These are phyloP conservation scores for Pontederia paniculata DNA, from an alignment of 176 grass and related monocot species.

Conservation along the genomic window DNA sequence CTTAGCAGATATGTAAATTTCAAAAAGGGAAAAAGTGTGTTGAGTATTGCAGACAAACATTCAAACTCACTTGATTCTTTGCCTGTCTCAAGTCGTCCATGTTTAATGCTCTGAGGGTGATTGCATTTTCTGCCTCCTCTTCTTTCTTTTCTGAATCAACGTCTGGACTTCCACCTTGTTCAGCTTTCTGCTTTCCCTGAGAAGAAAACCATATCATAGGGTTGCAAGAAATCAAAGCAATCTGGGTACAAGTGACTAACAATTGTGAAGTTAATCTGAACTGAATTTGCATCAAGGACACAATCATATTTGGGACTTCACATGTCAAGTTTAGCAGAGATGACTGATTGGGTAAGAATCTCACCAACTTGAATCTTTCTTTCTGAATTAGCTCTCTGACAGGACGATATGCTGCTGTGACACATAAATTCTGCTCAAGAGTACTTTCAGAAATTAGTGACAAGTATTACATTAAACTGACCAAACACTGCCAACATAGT, in stretches of 20 bases:
- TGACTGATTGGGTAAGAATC: not conserved
- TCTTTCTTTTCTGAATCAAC: constrained; percentile 13
- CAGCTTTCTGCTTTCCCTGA: constrained; percentile 40
- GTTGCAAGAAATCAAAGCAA: not conserved
- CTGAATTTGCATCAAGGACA: no score
- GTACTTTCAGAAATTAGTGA: constrained; percentile 1
- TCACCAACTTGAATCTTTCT: constrained; percentile 73
- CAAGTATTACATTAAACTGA: not conserved
- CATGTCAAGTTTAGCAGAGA: no score
- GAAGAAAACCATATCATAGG: not conserved
- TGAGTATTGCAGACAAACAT: not conserved
- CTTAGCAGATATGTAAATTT: not conserved
- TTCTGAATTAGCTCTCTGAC: constrained; percentile 84
- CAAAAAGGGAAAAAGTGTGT: not conserved
- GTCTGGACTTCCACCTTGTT: constrained; percentile 5
- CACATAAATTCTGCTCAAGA: constrained; percentile 58
- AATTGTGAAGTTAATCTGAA: not conserved
- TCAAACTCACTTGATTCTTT: constrained; percentile 68
- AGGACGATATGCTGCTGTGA: constrained; percentile 81
- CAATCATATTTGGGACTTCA: no score
- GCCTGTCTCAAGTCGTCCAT: constrained; percentile 92
- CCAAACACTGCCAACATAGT: not conserved
- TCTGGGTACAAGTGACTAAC: not conserved
- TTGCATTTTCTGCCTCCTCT: constrained; percentile 17
- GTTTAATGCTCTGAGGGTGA: constrained; percentile 59